phyloP scores from a whole-genome alignment of 495 filamentous ascomycete species.

The Neurospora sp. region DNA sequence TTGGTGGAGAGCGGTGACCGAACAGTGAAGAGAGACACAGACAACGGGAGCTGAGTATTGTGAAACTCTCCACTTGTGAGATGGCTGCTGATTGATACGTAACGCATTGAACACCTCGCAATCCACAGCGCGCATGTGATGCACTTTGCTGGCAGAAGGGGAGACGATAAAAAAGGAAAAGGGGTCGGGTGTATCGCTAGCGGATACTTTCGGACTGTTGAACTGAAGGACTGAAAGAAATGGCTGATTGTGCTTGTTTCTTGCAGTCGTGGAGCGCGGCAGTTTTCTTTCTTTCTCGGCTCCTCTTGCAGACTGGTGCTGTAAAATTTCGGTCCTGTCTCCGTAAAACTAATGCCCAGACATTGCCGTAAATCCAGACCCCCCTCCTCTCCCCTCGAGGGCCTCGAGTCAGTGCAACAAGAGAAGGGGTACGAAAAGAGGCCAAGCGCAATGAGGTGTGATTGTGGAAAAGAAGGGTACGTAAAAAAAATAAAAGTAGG shows the following conservation, averaged over 20 bases:
- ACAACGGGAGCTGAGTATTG: not conserved
- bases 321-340: not conserved
- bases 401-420: not conserved
- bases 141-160: not conserved
- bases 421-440: not conserved
- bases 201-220: not conserved
- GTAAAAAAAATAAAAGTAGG: not conserved
- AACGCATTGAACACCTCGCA: not conserved
- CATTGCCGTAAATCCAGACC: not conserved
- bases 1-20: not conserved
- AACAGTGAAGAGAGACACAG: not conserved
- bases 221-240: not conserved
- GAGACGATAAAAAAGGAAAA: not conserved
- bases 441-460: not conserved
- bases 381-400: not conserved
- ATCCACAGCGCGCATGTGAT: not conserved
- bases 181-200: not conserved
- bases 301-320: not conserved
- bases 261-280: not conserved
- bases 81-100: not conserved
- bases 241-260: not conserved
- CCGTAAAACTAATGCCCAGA: not conserved
- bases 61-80: not conserved
- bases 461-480: not conserved
- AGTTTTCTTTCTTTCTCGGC: not conserved